Percentiles rank a stretch among this genome's conserved stretches.
Conservation (phyloP, 306 rosid species). For the Hippophae gyantsensis region DNA sequence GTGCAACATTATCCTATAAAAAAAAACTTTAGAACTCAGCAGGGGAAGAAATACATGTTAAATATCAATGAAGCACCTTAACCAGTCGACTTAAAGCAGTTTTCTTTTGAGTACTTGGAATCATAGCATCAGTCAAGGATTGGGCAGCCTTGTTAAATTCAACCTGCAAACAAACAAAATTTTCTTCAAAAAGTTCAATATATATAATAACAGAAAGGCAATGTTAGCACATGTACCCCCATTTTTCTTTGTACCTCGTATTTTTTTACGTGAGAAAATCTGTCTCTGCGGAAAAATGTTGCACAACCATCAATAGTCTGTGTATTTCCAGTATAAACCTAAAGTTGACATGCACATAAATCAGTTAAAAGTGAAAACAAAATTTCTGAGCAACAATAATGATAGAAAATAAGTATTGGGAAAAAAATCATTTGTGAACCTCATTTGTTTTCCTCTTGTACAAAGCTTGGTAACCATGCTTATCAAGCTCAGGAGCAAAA, state of each 20-base stretch:
- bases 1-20: constrained; percentile 87
- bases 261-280: constrained; percentile 89
- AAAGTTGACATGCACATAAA: constrained; percentile 18
- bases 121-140: constrained; percentile 81
- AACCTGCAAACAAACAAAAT: constrained; percentile 50
- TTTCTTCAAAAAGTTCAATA: constrained; percentile 11
- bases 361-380: constrained; percentile 6
- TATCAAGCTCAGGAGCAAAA: constrained; percentile 84
- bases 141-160: constrained; percentile 97
- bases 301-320: constrained; percentile 91
- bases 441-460: constrained; percentile 86
- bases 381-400: not conserved
- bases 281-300: constrained; percentile 95
- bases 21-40: constrained; percentile 2
- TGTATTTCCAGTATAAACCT: constrained; percentile 51
- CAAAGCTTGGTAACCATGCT: constrained; percentile 83
- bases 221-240: not conserved
- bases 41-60: not conserved
- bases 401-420: constrained; percentile 8
- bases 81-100: constrained; percentile 79
- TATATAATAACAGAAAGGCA: not conserved
- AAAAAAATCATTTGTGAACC: constrained; percentile 29
- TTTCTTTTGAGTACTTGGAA: constrained; percentile 80
- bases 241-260: constrained; percentile 50
- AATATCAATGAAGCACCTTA: constrained; percentile 41